A percentile compares a stretch with the other conserved stretches of the same genome.
phyloP scores from a whole-genome alignment of 495 filamentous ascomycete genomes.

The Xylaria curta region DNA sequence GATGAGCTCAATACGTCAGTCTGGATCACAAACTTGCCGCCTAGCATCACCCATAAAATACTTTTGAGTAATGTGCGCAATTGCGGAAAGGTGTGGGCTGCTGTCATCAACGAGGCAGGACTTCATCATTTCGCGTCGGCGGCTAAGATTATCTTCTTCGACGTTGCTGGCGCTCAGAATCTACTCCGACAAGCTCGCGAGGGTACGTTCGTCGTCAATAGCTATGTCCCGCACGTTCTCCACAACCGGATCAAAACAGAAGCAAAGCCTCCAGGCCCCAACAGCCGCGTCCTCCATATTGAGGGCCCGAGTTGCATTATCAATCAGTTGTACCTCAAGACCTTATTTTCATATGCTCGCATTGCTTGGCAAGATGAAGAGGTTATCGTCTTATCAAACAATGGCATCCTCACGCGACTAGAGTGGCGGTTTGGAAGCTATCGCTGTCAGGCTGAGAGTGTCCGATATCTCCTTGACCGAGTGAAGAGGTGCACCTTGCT shows the following conservation, averaged over 20 bases:
- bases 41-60: not conserved
- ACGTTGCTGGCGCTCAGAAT: constrained; percentile 23
- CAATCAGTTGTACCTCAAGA: constrained; percentile 8
- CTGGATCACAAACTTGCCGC: constrained; percentile 26
- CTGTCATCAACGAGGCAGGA: constrained; percentile 23
- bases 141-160: constrained; percentile 28
- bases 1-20: constrained; percentile 22
- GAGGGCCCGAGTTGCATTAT: constrained; percentile 20
- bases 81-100: constrained; percentile 25
- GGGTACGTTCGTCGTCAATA: constrained; percentile 1
- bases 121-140: not conserved
- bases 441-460: constrained; percentile 28
- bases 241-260: constrained; percentile 20
- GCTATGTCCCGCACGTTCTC: not conserved
- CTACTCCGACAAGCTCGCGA: constrained; percentile 15
- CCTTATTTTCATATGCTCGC: not conserved
- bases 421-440: constrained; percentile 31
- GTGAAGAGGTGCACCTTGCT: not conserved
- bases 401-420: constrained; percentile 5
- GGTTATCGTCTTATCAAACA: not conserved
- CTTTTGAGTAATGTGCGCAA: constrained; percentile 19
- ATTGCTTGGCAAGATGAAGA: constrained; percentile 25
- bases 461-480: constrained; percentile 12
- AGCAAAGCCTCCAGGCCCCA: not conserved
- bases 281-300: constrained; percentile 26